Percentiles rank a stretch among this genome's conserved stretches.
These are phyloP conservation scores for Austroboletus novae-zelandiae DNA, from an alignment of 1,284 basidiomycete genomes.

Conservation along the genomic window DNA sequence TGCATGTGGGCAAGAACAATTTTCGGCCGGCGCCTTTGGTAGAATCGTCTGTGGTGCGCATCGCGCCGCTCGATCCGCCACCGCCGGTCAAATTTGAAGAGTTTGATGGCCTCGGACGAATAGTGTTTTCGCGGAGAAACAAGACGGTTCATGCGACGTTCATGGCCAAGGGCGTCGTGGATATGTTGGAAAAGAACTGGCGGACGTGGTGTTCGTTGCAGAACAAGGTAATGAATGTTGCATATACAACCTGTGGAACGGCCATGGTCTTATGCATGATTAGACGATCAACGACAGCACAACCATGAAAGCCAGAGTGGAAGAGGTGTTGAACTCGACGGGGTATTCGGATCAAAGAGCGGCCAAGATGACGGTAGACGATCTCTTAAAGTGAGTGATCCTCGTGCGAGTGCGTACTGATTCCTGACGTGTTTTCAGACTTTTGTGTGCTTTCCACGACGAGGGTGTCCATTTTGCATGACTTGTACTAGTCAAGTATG, in stretches of 20 bases:
- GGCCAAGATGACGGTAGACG: slow-evolving; percentile 81
- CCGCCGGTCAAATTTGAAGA: slow-evolving; percentile 96
- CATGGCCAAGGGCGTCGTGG: slow-evolving; percentile 89
- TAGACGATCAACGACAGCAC: slow-evolving; percentile 74
- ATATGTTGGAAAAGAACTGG: slow-evolving; percentile 94
- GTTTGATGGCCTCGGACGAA: slow-evolving; percentile 92
- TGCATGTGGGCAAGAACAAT: slow-evolving; percentile 96
- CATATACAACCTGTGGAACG: background rate
- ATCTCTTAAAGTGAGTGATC: slow-evolving; percentile 61
- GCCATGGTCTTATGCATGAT: slow-evolving; percentile 1
- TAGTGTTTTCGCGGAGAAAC: slow-evolving; percentile 89
- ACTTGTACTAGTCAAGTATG: too few species aligned
- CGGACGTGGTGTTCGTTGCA: slow-evolving; percentile 91
- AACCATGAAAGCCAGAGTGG: slow-evolving; percentile 73
- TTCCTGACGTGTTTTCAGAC: slow-evolving; percentile 33
- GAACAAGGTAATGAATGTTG: slow-evolving; percentile 52
- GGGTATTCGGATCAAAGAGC: slow-evolving; percentile 69
- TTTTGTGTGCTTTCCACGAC: slow-evolving; percentile 59
- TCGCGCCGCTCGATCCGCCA: slow-evolving; percentile 92
- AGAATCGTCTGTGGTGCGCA: slow-evolving; percentile 88
- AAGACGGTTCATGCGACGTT: slow-evolving; percentile 90
- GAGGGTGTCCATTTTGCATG: slow-evolving; percentile 60
- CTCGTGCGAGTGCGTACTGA: background rate
- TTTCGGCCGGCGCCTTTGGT: slow-evolving; percentile 97
- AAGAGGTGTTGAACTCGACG: slow-evolving; percentile 68